Base-by-base conservation (phyloP, 805 yeast species). In the Nakazawaea ishiwadae region DNA sequence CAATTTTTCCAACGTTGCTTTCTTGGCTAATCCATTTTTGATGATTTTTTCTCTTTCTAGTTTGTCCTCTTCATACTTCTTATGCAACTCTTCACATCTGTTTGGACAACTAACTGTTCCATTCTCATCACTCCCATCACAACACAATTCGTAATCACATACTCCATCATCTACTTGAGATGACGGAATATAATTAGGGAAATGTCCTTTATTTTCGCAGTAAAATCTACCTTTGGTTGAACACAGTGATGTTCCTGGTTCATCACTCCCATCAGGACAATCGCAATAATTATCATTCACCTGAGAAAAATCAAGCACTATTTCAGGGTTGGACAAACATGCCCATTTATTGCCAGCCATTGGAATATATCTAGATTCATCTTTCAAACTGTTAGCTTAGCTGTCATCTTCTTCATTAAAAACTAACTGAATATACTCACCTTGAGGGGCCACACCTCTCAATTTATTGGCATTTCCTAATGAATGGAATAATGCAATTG, bases 201-300 rank as follows among this genome's bases (percentile, higher is more conserved):
- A 53, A 49, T 77, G 83, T 3, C 96, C 96, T 37, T 71, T 66
- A 54, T 93, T 93, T 7, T 60, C 75, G 62, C 99, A 91, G 59
- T 77, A 89, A 54, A 88, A 90, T 35, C 51, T 38, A 11, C 65
- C 54, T 40, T 61, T 46, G n/a, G n/a, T n/a, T 14, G 60, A 53
- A 59, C 98, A 91, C 0, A 96, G 96, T 30, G 82, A 66, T 1
- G 98, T 91, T 0, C 97, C 97, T 0, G 97, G 96, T 59, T 93
- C 98, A 63, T 93, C 99, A 4, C 90, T 79, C 0, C 98, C 98
- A 63, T 93, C 99, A 0, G 97, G 97, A 65, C 98, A 91, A 55
- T 93, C 98, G 62, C 98, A 91, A 55, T 73, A 82, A 51, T 89
- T 84, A 59, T 93, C 97, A 58, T 91, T 91, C 51, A 91, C 72